Conservation (phyloP, 257 asterid genomes). For the Solanum virginianum region DNA sequence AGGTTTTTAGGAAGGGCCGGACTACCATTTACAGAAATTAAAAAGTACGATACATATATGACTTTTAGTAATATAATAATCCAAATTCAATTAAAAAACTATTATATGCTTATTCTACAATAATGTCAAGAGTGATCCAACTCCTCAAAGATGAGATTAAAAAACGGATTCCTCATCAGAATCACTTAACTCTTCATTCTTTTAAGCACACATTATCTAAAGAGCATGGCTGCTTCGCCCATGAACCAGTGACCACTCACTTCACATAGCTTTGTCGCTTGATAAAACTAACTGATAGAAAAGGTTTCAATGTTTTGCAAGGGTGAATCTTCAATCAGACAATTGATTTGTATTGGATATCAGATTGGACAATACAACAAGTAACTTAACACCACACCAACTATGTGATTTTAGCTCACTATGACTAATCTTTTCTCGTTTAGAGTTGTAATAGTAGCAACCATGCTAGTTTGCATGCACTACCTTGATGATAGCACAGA, state of each 20-base stretch:
- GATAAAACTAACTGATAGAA: background rate
- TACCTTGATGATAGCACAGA: background rate
- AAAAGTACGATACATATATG: background rate
- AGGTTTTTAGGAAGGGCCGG: background rate
- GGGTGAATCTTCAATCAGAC: background rate
- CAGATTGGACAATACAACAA: background rate
- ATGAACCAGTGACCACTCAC: background rate
- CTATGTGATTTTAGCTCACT: background rate
- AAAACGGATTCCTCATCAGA: background rate
- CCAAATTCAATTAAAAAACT: background rate
- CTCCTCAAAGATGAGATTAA: background rate
- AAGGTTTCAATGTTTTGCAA: background rate
- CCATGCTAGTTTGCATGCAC: background rate
- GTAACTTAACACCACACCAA: background rate
- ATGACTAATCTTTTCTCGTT: background rate
- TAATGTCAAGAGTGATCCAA: background rate
- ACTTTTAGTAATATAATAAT: background rate
- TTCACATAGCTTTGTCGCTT: background rate
- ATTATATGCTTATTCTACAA: background rate
- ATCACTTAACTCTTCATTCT: background rate
- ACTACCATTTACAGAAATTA: background rate
- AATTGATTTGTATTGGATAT: background rate
- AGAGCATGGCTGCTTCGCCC: background rate
- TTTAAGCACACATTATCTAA: background rate
- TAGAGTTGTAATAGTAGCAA: background rate